Evolutionary conservation across 768 basidiomycete species (phyloP).

Genomic region (Sporobolomyces roseus): DNA sequence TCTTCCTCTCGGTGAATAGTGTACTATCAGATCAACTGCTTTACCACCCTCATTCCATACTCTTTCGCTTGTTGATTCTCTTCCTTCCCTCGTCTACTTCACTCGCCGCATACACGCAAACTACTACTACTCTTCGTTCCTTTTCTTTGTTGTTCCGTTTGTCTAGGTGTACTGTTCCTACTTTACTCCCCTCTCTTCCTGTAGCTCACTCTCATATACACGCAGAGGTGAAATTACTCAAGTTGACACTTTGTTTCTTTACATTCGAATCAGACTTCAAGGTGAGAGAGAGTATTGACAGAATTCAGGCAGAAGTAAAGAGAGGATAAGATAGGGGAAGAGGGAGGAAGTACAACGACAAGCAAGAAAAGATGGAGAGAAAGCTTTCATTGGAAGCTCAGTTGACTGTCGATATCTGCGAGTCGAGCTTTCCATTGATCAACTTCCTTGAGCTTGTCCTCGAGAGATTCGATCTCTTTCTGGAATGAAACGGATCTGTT

Average conservation of each 20-base stretch:
- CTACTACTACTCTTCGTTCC: no score
- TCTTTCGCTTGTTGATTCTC: no score
- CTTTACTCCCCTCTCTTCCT: not conserved
- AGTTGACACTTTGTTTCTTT: not conserved
- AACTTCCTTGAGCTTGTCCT: slow-evolving; percentile 66
- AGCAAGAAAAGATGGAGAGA: not conserved
- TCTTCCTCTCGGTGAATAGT: no score
- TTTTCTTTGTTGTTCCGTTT: no score
- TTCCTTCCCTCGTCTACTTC: no score
- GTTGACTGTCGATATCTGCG: slow-evolving; percentile 38
- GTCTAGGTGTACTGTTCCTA: no score
- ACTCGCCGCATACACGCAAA: no score
- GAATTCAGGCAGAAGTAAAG: no score
- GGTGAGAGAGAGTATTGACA: no score
- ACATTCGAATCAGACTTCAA: not conserved
- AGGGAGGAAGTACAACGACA: not conserved
- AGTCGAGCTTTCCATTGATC: slow-evolving; percentile 64
- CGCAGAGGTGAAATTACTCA: not conserved
- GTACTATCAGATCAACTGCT: no score
- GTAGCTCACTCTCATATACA: not conserved
- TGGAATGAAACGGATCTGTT: slow-evolving; percentile 60
- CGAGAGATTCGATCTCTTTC: slow-evolving; percentile 66
- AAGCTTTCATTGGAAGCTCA: slow-evolving; percentile 25
- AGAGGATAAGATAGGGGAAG: no score
- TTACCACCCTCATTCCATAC: no score